Conservation (phyloP, 179 eudicot genomes). For the Camellia oleifera region DNA sequence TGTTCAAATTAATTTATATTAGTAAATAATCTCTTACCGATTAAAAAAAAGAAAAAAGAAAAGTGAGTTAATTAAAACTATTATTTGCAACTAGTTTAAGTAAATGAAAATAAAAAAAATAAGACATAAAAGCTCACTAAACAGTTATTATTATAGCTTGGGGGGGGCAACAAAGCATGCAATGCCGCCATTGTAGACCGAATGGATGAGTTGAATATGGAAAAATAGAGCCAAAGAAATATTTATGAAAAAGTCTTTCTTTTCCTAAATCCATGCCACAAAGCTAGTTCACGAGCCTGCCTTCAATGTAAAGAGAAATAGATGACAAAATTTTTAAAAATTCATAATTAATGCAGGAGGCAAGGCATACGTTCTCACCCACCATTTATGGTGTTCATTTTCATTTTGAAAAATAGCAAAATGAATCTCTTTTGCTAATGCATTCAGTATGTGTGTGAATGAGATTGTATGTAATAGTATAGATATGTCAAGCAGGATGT, state of each 20-base stretch:
- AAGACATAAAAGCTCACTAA: background rate
- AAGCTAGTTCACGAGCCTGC: conserved; percentile 1
- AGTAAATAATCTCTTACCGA: no score
- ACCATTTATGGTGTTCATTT: conserved; percentile 5
- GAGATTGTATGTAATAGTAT: no score
- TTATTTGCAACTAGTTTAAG: background rate
- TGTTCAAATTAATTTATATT: no score
- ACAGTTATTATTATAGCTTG: background rate
- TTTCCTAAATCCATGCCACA: conserved; percentile 12
- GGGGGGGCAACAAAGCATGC: background rate
- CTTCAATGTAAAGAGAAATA: background rate
- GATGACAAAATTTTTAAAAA: background rate
- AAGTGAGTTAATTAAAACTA: no score
- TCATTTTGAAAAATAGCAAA: background rate
- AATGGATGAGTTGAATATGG: conserved; percentile 6
- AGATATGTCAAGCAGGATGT: no score
- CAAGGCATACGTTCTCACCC: no score
- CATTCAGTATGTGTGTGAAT: conserved; percentile 5
- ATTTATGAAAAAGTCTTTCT: background rate
- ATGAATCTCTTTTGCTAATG: background rate
- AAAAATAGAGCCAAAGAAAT: background rate
- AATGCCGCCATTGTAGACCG: conserved; percentile 22
- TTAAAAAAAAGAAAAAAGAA: no score
- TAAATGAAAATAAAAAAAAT: background rate
- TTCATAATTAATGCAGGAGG: background rate